phyloP scores from a whole-genome alignment of 805 yeast species.

The Metschnikowia baotianmanensis region DNA sequence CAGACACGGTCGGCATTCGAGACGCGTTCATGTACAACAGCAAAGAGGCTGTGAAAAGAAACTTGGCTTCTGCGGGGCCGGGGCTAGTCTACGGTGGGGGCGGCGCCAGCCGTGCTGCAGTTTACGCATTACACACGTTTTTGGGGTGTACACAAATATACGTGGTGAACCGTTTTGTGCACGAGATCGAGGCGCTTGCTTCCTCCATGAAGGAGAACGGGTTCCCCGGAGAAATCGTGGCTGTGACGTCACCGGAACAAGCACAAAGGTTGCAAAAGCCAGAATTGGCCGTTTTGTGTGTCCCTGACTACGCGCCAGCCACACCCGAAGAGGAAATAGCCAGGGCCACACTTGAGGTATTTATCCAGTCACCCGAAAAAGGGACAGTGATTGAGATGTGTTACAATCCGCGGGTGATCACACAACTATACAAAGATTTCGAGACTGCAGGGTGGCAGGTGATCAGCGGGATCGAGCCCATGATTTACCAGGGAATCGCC shows the following conservation, averaged over 20 bases:
- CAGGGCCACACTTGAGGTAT: conserved; percentile 25
- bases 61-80: conserved; percentile 13
- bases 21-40: conserved; percentile 25
- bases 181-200: conserved; percentile 25
- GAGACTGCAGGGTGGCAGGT: conserved; percentile 27
- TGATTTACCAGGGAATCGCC: conserved; percentile 32
- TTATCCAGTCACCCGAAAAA: conserved; percentile 20
- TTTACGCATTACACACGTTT: conserved; percentile 26
- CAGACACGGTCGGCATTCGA: conserved; percentile 33
- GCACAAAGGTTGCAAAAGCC: conserved; percentile 23
- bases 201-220: conserved; percentile 22
- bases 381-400: conserved; percentile 37
- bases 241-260: conserved; percentile 24
- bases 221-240: conserved; percentile 26
- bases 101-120: conserved; percentile 35
- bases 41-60: conserved; percentile 9
- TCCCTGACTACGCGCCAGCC: conserved; percentile 28
- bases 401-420: conserved; percentile 29
- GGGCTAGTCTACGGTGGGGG: conserved; percentile 38
- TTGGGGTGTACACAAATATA: conserved; percentile 27
- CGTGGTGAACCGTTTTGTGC: conserved; percentile 28
- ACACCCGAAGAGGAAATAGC: conserved; percentile 25
- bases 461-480: conserved; percentile 30
- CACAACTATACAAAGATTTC: conserved; percentile 26
- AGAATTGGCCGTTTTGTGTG: conserved; percentile 25